Evolutionary conservation across 441 rosid genomes (phyloP).

Genomic region (Theobroma grandiflorum): DNA sequence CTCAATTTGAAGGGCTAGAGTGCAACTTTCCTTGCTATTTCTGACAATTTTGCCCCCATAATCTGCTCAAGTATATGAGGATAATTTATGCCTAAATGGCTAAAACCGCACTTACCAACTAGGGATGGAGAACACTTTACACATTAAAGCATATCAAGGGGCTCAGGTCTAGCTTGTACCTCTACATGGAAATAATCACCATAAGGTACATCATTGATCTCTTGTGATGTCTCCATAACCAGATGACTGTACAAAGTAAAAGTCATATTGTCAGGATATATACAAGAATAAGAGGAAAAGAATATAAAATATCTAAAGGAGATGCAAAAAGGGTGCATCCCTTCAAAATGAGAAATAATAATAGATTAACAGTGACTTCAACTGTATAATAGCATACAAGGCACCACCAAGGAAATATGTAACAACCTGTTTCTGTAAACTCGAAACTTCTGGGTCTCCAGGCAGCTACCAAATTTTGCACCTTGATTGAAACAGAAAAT

Average conservation of each 20-base stretch:
- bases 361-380: not conserved
- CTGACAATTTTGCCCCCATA: not conserved
- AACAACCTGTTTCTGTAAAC: conserved; percentile 79
- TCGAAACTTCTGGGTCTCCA: conserved; percentile 83
- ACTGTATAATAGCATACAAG: not conserved
- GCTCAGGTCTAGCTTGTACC: conserved; percentile 56
- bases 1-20: conserved; percentile 7
- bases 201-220: conserved; percentile 83
- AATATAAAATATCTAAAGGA: not conserved
- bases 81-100: not conserved
- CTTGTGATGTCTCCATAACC: conserved; percentile 90
- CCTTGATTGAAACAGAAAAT: conserved; percentile 51
- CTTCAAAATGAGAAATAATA: not conserved
- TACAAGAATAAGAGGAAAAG: conserved; percentile 18
- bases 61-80: conserved; percentile 27
- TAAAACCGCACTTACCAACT: not conserved
- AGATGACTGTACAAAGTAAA: conserved; percentile 64
- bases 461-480: conserved; percentile 93
- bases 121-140: not conserved
- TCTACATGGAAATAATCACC: conserved; percentile 91
- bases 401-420: conserved; percentile 15
- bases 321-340: not conserved
- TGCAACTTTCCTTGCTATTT: not conserved
- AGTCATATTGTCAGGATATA: conserved; percentile 35
- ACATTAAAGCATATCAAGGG: conserved; percentile 8